Conservation (phyloP, 148 eudicot genomes). For the Amaranthus hypochondriacus region DNA sequence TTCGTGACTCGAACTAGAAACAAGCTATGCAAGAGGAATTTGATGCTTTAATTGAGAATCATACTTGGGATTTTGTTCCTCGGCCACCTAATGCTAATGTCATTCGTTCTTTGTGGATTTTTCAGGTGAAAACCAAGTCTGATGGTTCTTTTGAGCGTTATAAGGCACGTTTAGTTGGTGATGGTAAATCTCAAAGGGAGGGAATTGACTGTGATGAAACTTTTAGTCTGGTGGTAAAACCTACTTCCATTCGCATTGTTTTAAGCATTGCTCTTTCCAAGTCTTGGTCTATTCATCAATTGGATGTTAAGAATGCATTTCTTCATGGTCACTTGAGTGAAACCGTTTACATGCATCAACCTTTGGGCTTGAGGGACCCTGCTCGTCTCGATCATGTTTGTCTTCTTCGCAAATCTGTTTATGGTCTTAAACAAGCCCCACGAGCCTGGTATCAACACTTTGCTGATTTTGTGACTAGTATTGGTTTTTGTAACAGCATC, state of each 20-base stretch:
- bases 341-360: neutral
- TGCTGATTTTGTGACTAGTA: neutral
- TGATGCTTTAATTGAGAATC: too few species aligned
- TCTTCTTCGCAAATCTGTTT: neutral
- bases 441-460: neutral
- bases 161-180: neutral
- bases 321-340: neutral
- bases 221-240: neutral
- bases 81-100: too few species aligned
- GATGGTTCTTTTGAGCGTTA: neutral
- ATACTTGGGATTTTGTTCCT: too few species aligned
- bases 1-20: too few species aligned
- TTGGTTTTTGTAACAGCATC: neutral
- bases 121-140: neutral
- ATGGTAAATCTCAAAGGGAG: neutral
- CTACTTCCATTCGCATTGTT: neutral
- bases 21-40: too few species aligned
- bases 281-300: neutral
- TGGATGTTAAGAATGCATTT: neutral
- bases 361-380: neutral
- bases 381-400: neutral
- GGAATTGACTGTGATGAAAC: neutral
- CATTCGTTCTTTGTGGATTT: too few species aligned
- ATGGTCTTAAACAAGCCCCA: constrained; percentile 3
- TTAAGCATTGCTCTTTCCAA: neutral